Evolutionary conservation across 345 rosid genomes (phyloP).

Genomic region (Trapa bicornis): DNA sequence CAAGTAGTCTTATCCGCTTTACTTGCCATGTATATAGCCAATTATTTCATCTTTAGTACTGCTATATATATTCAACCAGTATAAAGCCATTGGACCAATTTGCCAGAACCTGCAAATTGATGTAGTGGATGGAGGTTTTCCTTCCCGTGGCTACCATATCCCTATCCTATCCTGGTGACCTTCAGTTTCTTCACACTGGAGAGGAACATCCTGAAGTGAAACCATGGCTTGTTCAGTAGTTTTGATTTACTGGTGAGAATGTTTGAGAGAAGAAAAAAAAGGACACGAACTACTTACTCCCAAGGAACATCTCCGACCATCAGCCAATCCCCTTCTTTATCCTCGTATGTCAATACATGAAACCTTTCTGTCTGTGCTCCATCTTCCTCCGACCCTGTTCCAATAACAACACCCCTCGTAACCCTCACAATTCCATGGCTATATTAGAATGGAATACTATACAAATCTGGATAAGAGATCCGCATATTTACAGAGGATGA

Average conservation of each 20-base stretch:
- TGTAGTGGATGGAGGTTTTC: too few species aligned
- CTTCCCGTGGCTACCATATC: too few species aligned
- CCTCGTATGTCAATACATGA: constrained; percentile 84
- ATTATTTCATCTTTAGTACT: too few species aligned
- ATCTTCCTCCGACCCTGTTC: constrained; percentile 67
- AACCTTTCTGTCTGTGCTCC: constrained; percentile 36
- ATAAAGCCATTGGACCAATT: too few species aligned
- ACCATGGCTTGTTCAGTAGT: not conserved
- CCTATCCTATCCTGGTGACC: constrained; percentile 41
- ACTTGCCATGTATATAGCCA: too few species aligned
- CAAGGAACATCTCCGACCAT: constrained; percentile 99
- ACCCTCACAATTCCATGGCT: too few species aligned
- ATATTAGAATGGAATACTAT: too few species aligned
- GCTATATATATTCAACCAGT: too few species aligned
- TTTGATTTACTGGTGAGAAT: not conserved
- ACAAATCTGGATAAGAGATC: too few species aligned
- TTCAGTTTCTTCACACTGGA: constrained; percentile 75
- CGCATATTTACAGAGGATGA: constrained; percentile 41
- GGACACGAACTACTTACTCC: constrained; percentile 46
- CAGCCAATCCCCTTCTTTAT: constrained; percentile 96
- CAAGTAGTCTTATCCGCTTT: too few species aligned
- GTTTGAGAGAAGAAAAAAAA: not conserved
- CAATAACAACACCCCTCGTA: not conserved
- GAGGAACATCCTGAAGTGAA: constrained; percentile 59
- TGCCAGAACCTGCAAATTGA: too few species aligned